Conservation (phyloP, 768 basidiomycete genomes). For the Suillus fuscotomentosus region DNA sequence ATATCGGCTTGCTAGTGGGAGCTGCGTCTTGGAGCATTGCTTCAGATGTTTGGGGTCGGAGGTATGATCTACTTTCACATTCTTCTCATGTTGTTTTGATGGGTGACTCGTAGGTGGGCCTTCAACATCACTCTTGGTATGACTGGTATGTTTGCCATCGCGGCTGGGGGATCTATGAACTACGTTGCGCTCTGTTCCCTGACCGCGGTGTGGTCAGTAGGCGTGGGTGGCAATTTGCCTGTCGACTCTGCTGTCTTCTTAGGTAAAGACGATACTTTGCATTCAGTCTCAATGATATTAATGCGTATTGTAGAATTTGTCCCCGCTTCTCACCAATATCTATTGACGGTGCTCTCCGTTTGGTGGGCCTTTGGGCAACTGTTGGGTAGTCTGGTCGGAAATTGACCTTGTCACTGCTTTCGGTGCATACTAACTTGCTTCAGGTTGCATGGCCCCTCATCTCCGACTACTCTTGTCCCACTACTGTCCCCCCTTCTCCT, state of each 20-base stretch:
- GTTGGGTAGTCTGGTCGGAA: constrained; percentile 42
- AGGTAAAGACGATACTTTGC: constrained; percentile 36
- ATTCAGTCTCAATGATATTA: background rate
- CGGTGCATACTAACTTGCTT: background rate
- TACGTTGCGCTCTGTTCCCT: constrained; percentile 50
- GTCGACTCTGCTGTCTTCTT: constrained; percentile 78
- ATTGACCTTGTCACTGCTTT: background rate
- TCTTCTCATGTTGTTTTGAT: constrained; percentile 10
- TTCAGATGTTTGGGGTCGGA: constrained; percentile 71
- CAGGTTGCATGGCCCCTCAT: constrained; percentile 75
- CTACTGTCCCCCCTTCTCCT: constrained; percentile 37
- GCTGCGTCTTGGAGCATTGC: constrained; percentile 68
- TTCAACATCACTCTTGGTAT: constrained; percentile 74
- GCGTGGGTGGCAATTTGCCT: constrained; percentile 72
- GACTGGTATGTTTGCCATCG: constrained; percentile 61
- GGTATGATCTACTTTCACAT: constrained; percentile 30
- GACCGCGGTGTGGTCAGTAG: constrained; percentile 59
- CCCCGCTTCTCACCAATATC: constrained; percentile 71
- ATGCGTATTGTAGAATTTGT: constrained; percentile 50
- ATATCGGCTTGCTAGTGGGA: constrained; percentile 68
- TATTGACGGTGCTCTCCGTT: constrained; percentile 70
- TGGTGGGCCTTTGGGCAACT: constrained; percentile 84
- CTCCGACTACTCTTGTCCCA: constrained; percentile 59
- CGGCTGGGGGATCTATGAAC: constrained; percentile 60
- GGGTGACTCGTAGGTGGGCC: constrained; percentile 42